Evolutionary conservation across 352 stramenopile genomes (phyloP).

Genomic region (Aphanomyces invadans): DNA sequence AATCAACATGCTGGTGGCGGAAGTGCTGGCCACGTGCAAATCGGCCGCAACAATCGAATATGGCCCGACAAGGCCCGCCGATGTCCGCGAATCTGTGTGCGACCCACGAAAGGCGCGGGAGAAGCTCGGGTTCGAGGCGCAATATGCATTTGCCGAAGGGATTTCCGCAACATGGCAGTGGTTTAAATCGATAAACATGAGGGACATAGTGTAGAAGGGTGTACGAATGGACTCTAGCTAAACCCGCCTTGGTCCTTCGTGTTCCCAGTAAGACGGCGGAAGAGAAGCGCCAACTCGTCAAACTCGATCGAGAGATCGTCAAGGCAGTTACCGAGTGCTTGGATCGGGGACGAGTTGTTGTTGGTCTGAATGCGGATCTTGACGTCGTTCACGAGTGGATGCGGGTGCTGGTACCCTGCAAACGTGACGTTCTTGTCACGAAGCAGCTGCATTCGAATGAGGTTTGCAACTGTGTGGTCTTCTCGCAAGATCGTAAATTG

Average conservation of each 20-base stretch:
- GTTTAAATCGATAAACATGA: slow-evolving; percentile 31
- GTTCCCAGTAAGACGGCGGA: slow-evolving; percentile 70
- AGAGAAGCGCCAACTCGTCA: slow-evolving; percentile 78
- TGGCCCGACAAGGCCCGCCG: slow-evolving; percentile 56
- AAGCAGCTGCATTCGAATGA: slow-evolving; percentile 94
- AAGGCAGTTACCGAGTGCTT: slow-evolving; percentile 72
- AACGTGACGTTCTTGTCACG: slow-evolving; percentile 85
- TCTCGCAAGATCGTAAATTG: slow-evolving; percentile 98
- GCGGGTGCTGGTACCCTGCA: slow-evolving; percentile 94
- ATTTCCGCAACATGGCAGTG: slow-evolving; percentile 71
- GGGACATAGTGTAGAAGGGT: not conserved
- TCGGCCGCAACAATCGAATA: slow-evolving; percentile 61
- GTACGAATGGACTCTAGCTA: no score
- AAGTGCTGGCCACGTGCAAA: slow-evolving; percentile 59
- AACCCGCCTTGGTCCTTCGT: slow-evolving; percentile 78
- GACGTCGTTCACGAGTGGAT: slow-evolving; percentile 95
- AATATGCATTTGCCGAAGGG: slow-evolving; percentile 54
- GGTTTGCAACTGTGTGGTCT: slow-evolving; percentile 97
- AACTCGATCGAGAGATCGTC: slow-evolving; percentile 84
- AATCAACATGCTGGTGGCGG: slow-evolving; percentile 51
- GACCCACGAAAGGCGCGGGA: slow-evolving; percentile 49
- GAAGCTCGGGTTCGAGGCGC: slow-evolving; percentile 67
- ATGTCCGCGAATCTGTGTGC: slow-evolving; percentile 79
- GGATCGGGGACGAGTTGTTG: slow-evolving; percentile 71
- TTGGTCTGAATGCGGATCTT: slow-evolving; percentile 91